Conservation (phyloP, 2,329 filamentous ascomycete species). For the Hypomyces rosellus region DNA sequence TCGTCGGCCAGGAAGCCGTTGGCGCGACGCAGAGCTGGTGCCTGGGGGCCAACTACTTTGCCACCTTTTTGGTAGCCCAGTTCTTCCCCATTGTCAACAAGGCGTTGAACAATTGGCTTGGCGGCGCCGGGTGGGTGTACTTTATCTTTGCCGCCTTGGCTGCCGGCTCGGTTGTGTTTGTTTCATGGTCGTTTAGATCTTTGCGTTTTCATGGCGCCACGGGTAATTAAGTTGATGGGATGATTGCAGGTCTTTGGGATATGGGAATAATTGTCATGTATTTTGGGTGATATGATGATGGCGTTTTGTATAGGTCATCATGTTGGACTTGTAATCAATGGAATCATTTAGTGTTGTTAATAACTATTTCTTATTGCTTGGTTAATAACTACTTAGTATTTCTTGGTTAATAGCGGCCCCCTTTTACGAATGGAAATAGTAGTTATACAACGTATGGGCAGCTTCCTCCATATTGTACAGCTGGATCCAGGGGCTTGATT, state of each 20-base stretch:
- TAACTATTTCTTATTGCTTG: too few relatives aligned
- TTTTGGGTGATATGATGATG: too few relatives aligned
- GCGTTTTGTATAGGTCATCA: background rate
- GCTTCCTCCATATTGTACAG: too few relatives aligned
- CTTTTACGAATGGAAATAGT: too few relatives aligned
- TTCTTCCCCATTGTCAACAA: constrained; percentile 88
- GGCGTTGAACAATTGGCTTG: constrained; percentile 55
- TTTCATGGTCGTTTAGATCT: constrained; percentile 37
- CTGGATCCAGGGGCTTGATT: too few relatives aligned
- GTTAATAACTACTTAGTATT: too few relatives aligned
- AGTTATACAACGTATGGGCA: too few relatives aligned
- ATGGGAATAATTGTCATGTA: background rate
- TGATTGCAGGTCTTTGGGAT: background rate
- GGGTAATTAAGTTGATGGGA: constrained; percentile 7
- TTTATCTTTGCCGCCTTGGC: constrained; percentile 83
- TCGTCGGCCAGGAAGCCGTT: constrained; percentile 84
- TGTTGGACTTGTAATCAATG: too few relatives aligned
- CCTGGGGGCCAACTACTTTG: constrained; percentile 78
- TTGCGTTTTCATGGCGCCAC: constrained; percentile 10
- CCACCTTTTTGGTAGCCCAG: constrained; percentile 87
- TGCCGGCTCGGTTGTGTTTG: constrained; percentile 61
- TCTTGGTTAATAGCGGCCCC: too few relatives aligned
- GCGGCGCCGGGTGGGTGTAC: constrained; percentile 76
- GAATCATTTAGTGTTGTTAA: too few relatives aligned
- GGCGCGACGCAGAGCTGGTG: constrained; percentile 88